Conservation (phyloP, 305 asterid genomes). For the Fraxinus albicans region DNA sequence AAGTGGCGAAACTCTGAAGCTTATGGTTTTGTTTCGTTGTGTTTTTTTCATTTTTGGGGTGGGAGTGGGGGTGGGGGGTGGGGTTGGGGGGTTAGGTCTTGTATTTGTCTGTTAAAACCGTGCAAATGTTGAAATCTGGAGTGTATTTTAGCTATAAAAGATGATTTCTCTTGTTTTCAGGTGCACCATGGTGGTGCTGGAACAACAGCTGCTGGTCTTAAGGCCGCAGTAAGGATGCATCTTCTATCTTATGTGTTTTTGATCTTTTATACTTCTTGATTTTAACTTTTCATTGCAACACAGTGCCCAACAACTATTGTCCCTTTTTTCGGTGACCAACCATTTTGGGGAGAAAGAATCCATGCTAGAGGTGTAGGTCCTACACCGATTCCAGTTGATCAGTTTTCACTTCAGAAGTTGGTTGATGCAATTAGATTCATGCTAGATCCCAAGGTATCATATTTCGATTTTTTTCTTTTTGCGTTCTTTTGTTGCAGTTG, state of each 20-base stretch:
- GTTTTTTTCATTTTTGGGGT: background rate
- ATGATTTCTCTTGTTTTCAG: conserved; percentile 38
- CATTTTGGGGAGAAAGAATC: conserved; percentile 96
- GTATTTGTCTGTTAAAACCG: background rate
- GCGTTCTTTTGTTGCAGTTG: background rate
- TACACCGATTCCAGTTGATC: conserved; percentile 78
- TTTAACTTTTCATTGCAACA: conserved; percentile 20
- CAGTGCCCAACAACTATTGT: conserved; percentile 94
- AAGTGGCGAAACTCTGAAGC: too few relatives aligned
- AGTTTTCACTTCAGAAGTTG: conserved; percentile 73
- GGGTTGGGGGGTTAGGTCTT: background rate
- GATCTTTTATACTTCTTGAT: conserved; percentile 6
- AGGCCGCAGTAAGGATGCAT: conserved; percentile 70
- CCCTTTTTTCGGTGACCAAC: conserved; percentile 96
- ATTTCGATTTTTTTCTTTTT: background rate
- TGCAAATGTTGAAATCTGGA: background rate
- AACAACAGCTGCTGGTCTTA: conserved; percentile 97
- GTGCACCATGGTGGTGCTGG: conserved; percentile 99
- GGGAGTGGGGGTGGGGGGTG: background rate
- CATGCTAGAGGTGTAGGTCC: conserved; percentile 92
- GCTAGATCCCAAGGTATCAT: conserved; percentile 75
- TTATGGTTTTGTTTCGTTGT: too few relatives aligned
- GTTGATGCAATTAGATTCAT: conserved; percentile 71
- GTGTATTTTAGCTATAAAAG: background rate
- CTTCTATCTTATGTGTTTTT: conserved; percentile 5